These are phyloP conservation scores for Salvia sclarea DNA, from an alignment of 305 asterid genomes.

Conservation along the genomic window DNA sequence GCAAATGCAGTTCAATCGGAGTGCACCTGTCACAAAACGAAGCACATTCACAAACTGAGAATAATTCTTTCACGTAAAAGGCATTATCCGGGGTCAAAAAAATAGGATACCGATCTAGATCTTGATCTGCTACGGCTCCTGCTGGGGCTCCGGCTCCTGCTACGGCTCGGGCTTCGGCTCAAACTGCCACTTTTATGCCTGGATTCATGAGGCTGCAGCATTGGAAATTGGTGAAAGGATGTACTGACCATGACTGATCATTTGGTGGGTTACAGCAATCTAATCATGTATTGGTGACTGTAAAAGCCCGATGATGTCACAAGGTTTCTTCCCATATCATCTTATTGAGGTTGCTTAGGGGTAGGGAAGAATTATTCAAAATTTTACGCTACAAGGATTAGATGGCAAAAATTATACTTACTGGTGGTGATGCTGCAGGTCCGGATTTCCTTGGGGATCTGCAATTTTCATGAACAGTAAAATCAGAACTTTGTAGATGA, in stretches of 20 bases:
- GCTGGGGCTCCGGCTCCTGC: slow-evolving; percentile 37
- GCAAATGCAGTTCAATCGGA: slow-evolving; percentile 40
- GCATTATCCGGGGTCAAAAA: no score
- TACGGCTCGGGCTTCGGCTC: slow-evolving; percentile 36
- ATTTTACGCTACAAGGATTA: not conserved
- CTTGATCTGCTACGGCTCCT: slow-evolving; percentile 37
- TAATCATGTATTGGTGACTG: not conserved
- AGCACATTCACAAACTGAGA: not conserved
- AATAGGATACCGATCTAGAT: slow-evolving; percentile 40
- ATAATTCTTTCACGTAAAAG: not conserved
- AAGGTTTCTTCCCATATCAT: not conserved
- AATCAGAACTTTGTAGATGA: slow-evolving; percentile 19
- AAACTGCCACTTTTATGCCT: slow-evolving; percentile 30
- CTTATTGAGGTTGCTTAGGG: not conserved
- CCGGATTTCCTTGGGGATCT: slow-evolving; percentile 55
- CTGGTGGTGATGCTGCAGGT: slow-evolving; percentile 51
- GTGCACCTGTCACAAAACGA: slow-evolving; percentile 37
- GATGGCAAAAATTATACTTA: slow-evolving; percentile 35
- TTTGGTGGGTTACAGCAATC: not conserved
- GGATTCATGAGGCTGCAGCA: slow-evolving; percentile 36
- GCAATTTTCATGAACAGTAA: slow-evolving; percentile 39
- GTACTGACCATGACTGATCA: not conserved
- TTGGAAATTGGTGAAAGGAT: not conserved
- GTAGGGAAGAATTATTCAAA: not conserved
- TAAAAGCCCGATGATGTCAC: not conserved